Conservation (phyloP, 1,284 basidiomycete genomes). For the Cutaneotrichosporon curvatum region DNA sequence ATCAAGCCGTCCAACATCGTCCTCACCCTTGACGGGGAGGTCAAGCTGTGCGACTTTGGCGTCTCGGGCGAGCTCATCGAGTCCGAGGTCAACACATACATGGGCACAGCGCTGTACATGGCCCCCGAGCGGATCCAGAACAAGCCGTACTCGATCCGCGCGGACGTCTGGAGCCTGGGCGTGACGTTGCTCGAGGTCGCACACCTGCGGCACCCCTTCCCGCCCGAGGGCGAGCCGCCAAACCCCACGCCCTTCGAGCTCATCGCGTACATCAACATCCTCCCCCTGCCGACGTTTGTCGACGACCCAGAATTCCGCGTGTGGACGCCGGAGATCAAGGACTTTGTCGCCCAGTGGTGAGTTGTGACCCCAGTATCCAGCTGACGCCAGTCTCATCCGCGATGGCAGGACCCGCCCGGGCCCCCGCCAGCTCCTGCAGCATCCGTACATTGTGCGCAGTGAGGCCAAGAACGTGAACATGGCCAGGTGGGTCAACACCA, state of each 20-base stretch:
- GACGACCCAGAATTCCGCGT: slow-evolving; percentile 49
- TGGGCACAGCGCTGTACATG: slow-evolving; percentile 96
- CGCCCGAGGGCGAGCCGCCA: slow-evolving; percentile 58
- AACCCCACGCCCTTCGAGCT: slow-evolving; percentile 81
- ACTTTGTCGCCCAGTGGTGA: slow-evolving; percentile 83
- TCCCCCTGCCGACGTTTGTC: slow-evolving; percentile 74
- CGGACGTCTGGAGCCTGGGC: slow-evolving; percentile 94
- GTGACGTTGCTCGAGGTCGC: slow-evolving; percentile 92
- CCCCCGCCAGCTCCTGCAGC: slow-evolving; percentile 74
- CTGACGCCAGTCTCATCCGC: slow-evolving; percentile 28
- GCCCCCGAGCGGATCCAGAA: slow-evolving; percentile 94
- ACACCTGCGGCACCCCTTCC: slow-evolving; percentile 88
- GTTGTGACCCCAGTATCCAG: slow-evolving; percentile 32
- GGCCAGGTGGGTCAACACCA: slow-evolving; percentile 67
- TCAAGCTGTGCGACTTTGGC: slow-evolving; percentile 93
- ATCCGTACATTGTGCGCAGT: slow-evolving; percentile 76
- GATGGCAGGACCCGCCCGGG: slow-evolving; percentile 61
- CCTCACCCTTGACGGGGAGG: slow-evolving; percentile 72
- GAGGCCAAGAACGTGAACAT: slow-evolving; percentile 81
- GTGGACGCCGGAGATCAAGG: slow-evolving; percentile 84
- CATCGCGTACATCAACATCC: slow-evolving; percentile 79
- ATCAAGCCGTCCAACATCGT: slow-evolving; percentile 97
- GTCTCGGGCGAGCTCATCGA: slow-evolving; percentile 91
- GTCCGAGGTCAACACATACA: slow-evolving; percentile 88
- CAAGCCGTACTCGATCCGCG: slow-evolving; percentile 92